Percentiles rank a stretch among this genome's conserved stretches.
These are phyloP conservation scores for Phytophthora citrophthora DNA, from an alignment of 352 stramenopile genomes.

Conservation along the genomic window DNA sequence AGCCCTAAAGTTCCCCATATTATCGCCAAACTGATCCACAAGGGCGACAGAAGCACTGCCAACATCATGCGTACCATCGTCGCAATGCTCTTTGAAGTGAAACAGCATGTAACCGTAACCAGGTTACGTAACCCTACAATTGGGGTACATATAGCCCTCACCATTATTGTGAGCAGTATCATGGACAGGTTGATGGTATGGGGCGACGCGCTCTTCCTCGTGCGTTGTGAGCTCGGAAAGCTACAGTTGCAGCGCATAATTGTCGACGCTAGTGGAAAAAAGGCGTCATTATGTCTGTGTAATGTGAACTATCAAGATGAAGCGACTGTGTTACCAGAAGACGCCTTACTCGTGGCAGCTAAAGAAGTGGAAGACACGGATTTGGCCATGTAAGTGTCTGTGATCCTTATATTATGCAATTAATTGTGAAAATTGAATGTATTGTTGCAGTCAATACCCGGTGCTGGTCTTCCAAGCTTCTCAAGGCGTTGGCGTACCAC, in stretches of 20 bases:
- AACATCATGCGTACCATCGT: slow-evolving; percentile 17
- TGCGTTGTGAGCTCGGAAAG: slow-evolving; percentile 26
- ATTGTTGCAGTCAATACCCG: slow-evolving; percentile 28
- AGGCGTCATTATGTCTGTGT: slow-evolving; percentile 15
- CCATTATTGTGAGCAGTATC: neutral
- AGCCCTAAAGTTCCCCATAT: slow-evolving; percentile 23
- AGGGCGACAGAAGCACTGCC: slow-evolving; percentile 14
- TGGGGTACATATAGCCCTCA: too few species aligned
- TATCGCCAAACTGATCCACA: slow-evolving; percentile 19
- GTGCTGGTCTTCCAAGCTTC: slow-evolving; percentile 31
- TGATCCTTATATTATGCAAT: neutral
- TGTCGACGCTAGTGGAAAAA: slow-evolving; percentile 30
- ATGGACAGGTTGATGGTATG: slow-evolving; percentile 37
- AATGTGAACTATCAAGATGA: slow-evolving; percentile 1
- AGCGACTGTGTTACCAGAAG: slow-evolving; percentile 22
- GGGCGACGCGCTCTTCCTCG: slow-evolving; percentile 35
- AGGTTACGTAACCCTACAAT: neutral
- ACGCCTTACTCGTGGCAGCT: slow-evolving; percentile 43
- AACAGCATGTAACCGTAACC: neutral
- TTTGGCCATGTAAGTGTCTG: slow-evolving; percentile 44
- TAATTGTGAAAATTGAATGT: neutral
- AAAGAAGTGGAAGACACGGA: slow-evolving; percentile 45
- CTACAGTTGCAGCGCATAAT: slow-evolving; percentile 34
- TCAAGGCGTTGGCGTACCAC: neutral
- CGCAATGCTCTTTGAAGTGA: slow-evolving; percentile 6